Base-by-base conservation (phyloP, 75 land plant genomes). In the Selaginella moellendorffii region DNA sequence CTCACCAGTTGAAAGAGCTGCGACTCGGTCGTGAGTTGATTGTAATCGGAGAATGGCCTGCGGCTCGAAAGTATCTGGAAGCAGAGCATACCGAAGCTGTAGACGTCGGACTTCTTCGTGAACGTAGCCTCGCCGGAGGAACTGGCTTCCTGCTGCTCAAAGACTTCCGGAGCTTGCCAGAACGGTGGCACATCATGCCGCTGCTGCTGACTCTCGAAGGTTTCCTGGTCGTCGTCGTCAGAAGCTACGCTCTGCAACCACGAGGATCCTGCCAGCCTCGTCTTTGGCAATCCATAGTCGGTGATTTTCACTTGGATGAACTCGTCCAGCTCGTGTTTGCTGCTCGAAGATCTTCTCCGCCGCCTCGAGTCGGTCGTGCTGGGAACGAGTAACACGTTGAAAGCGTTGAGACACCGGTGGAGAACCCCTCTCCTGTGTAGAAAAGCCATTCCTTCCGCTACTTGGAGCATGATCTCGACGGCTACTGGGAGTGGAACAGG, bases 401-500 rank as follows among this genome's bases (percentile, higher is more conserved):
- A 19, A 9, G 24, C 23, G 21, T 56, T 56, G 2, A 56, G 21
- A 21, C n/a, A 2, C 24, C 59, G 19, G 21, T 56, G 59, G 21
- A 25, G 25, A 56, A 56, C 24, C 9, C 59, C 59, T 56, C 24
- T 19, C 24, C 24, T 19, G 24, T 56, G 59, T 21, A 56, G 59
- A 56, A 56, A 56, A 2, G 19, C 59, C 59, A 56, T 21, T 24
- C 59, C 59, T 56, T 56, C 59, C 8, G 59, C 59, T 2, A 56
- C 24, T 19, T 56, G 59, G 24, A 56, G 59, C 59, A 56, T 56
- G 59, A 56, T 56, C 21, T 56, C 59, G 19, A 56, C 59, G 9
- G 59, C 21, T 9, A 25, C 24, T 8, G 59, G 5, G n/a, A 56
- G n/a, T 8, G 24, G 24, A 8, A 19, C 9, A 5, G 19, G 19